These are phyloP conservation scores for Geranium incanum DNA, from an alignment of 441 rosid species.

Conservation along the genomic window DNA sequence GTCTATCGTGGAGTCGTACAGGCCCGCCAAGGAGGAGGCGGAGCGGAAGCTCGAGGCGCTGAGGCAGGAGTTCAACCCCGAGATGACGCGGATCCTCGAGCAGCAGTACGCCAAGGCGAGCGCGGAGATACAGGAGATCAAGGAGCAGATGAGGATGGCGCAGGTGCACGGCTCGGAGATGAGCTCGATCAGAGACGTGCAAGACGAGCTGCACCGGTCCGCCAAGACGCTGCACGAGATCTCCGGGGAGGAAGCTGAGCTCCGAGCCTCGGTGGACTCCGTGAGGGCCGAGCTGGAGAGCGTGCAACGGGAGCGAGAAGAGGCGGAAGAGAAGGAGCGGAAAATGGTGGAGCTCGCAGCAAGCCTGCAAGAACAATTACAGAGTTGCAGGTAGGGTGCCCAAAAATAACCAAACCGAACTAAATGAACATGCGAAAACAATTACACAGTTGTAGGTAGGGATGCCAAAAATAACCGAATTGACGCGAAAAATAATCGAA, in stretches of 20 bases:
- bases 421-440: too few relatives aligned
- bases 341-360: constrained; percentile 68
- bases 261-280: constrained; percentile 55
- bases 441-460: too few relatives aligned
- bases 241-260: constrained; percentile 62
- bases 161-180: constrained; percentile 61
- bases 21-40: constrained; percentile 55
- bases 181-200: constrained; percentile 57
- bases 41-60: constrained; percentile 43
- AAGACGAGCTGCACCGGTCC: constrained; percentile 66
- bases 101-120: constrained; percentile 50
- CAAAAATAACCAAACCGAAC: too few relatives aligned
- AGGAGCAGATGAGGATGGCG: constrained; percentile 52
- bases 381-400: constrained; percentile 30
- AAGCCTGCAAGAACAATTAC: constrained; percentile 66
- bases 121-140: constrained; percentile 47
- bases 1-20: constrained; percentile 49
- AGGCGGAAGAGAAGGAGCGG: constrained; percentile 53
- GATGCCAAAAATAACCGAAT: too few relatives aligned
- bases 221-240: constrained; percentile 63
- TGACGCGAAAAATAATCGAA: too few relatives aligned
- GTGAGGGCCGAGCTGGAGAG: constrained; percentile 61
- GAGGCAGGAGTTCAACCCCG: constrained; percentile 67
- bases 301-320: constrained; percentile 69
- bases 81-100: constrained; percentile 55